Percentiles rank a stretch among this genome's conserved stretches.
phyloP scores from a whole-genome alignment of 2,329 filamentous ascomycete species.

The Aspergillus aculeatus region DNA sequence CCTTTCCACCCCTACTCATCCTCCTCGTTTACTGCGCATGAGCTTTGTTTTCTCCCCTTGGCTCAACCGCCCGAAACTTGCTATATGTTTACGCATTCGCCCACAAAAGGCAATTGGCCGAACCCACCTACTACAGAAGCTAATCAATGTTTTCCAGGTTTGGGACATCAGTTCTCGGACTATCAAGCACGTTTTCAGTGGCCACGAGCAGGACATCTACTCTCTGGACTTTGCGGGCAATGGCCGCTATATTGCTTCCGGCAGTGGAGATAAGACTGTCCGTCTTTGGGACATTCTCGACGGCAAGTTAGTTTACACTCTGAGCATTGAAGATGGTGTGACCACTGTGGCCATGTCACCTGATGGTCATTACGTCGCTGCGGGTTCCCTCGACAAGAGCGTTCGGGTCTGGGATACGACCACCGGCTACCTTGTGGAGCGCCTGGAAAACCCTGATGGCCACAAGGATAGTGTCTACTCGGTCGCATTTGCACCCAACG shows the following conservation, averaged over 20 bases:
- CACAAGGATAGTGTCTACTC: slow-evolving; percentile 97
- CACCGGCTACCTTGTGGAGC: slow-evolving; percentile 81
- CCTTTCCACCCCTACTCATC: not conserved
- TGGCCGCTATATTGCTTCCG: slow-evolving; percentile 90
- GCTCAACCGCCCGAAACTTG: not conserved
- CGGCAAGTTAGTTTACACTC: slow-evolving; percentile 75
- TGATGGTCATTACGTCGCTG: slow-evolving; percentile 89
- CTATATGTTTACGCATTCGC: not conserved
- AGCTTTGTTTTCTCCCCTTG: not conserved
- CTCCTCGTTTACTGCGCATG: not conserved
- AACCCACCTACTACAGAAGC: not conserved
- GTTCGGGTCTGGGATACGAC: slow-evolving; percentile 95
- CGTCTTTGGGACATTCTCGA: slow-evolving; percentile 94
- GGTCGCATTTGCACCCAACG: slow-evolving; percentile 91
- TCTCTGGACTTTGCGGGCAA: slow-evolving; percentile 93
- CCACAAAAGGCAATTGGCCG: not conserved
- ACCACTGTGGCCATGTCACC: slow-evolving; percentile 97
- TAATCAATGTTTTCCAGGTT: slow-evolving; percentile 57
- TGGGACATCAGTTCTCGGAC: slow-evolving; percentile 86
- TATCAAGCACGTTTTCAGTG: slow-evolving; percentile 91
- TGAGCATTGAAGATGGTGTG: slow-evolving; percentile 94
- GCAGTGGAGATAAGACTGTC: slow-evolving; percentile 90
- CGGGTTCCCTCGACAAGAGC: slow-evolving; percentile 94
- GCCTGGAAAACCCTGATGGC: slow-evolving; percentile 86
- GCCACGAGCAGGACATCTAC: slow-evolving; percentile 98